Conservation (phyloP, 163 green algal species). For the Scenedesmus sp. region DNA sequence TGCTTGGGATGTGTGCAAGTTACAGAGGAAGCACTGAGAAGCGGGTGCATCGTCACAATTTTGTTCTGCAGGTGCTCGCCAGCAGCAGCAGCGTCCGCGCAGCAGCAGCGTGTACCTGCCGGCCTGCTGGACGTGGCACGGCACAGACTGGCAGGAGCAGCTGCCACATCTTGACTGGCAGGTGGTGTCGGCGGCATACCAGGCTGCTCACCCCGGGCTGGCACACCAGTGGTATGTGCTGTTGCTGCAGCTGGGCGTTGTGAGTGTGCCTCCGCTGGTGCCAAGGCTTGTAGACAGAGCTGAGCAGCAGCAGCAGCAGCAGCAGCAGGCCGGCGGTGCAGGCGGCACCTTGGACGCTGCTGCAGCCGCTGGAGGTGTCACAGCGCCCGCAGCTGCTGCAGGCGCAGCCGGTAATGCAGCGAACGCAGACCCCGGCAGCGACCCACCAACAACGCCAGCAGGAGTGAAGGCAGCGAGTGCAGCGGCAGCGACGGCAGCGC, state of each 20-base stretch:
- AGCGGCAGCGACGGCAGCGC: background rate
- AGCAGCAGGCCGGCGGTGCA: background rate
- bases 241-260: conserved; percentile 20
- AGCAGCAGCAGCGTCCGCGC: background rate
- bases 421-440: background rate
- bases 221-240: conserved; percentile 20
- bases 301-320: background rate
- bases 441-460: background rate
- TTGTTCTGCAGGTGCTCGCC: background rate
- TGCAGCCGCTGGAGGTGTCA: background rate
- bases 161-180: conserved; percentile 24
- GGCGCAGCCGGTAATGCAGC: too few species aligned
- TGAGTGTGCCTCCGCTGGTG: background rate
- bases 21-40: background rate
- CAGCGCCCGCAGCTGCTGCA: background rate
- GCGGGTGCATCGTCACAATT: background rate
- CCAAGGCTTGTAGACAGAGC: background rate
- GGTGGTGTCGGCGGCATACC: conserved; percentile 16
- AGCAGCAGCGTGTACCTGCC: conserved; percentile 47
- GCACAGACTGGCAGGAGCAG: conserved; percentile 46
- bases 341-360: background rate
- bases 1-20: background rate
- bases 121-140: background rate
- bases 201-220: background rate
- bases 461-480: background rate